These are phyloP conservation scores for Suillus ampliporus DNA, from an alignment of 768 basidiomycete genomes.

Conservation along the genomic window DNA sequence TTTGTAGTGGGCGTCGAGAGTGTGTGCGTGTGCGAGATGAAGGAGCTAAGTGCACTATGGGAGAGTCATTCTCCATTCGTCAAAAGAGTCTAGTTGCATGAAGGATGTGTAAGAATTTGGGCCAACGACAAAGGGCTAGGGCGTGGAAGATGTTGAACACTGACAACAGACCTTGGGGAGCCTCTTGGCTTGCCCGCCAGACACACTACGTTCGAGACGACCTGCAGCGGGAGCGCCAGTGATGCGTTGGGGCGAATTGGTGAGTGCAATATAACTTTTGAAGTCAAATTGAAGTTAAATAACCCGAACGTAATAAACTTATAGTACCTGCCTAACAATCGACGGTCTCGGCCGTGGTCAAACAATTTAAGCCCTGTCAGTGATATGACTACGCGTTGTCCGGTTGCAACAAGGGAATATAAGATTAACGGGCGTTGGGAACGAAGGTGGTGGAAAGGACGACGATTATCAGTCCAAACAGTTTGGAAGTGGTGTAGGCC, in stretches of 20 bases:
- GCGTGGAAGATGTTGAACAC: background rate
- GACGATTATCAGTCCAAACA: constrained; percentile 1
- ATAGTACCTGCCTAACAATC: background rate
- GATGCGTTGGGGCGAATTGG: background rate
- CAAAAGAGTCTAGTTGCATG: constrained; percentile 2
- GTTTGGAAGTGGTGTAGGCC: constrained; percentile 1
- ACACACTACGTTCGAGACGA: background rate
- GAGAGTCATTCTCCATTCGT: constrained; percentile 11
- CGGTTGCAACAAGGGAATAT: background rate
- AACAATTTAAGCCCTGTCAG: background rate
- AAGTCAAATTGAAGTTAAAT: too few species aligned
- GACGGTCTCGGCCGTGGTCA: too few species aligned
- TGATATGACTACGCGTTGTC: background rate
- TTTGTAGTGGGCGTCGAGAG: background rate
- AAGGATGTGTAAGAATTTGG: background rate
- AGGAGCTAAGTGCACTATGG: background rate
- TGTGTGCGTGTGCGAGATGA: constrained; percentile 1
- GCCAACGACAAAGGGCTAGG: background rate
- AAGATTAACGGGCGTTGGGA: background rate
- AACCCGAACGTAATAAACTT: background rate
- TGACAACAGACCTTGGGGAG: background rate
- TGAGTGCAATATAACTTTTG: background rate
- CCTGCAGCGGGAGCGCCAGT: background rate
- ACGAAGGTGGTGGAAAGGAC: background rate
- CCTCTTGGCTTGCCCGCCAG: constrained; percentile 6